Conservation (phyloP, 208 protist species). For the Leishmania guyanensis region DNA sequence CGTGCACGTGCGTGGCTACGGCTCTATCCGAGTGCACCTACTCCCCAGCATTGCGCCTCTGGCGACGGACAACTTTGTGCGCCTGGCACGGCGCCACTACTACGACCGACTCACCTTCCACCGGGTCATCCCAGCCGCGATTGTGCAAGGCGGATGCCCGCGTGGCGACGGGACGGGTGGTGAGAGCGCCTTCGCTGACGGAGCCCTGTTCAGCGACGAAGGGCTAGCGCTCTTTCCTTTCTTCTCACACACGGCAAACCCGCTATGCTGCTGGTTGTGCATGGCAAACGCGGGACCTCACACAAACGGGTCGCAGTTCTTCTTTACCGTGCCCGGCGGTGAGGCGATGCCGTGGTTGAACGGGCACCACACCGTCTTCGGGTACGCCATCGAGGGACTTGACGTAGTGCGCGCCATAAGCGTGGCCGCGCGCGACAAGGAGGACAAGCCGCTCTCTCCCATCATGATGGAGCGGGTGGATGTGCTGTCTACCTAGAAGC, state of each 20-base stretch:
- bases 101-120: constrained; percentile 96
- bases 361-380: constrained; percentile 95
- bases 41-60: constrained; percentile 92
- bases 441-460: constrained; percentile 55
- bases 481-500: constrained; percentile 25
- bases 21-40: constrained; percentile 80
- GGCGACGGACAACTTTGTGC: constrained; percentile 96
- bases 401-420: constrained; percentile 59
- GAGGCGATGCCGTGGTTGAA: constrained; percentile 79
- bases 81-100: constrained; percentile 83
- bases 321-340: constrained; percentile 73
- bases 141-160: constrained; percentile 95
- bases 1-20: constrained; percentile 55
- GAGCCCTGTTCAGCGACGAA: constrained; percentile 94
- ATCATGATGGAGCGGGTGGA: constrained; percentile 66
- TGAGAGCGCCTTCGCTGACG: constrained; percentile 77
- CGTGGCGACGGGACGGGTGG: constrained; percentile 94
- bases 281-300: constrained; percentile 85
- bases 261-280: constrained; percentile 65
- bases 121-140: constrained; percentile 93
- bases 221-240: constrained; percentile 58
- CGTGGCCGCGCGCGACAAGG: constrained; percentile 37
- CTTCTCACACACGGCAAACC: constrained; percentile 48
- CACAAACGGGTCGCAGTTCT: constrained; percentile 93
- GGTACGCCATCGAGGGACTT: constrained; percentile 78